A percentile compares a stretch with the other conserved stretches of the same genome.
Conservation (phyloP, 768 basidiomycete species). For the Phanerochaete sordida region DNA sequence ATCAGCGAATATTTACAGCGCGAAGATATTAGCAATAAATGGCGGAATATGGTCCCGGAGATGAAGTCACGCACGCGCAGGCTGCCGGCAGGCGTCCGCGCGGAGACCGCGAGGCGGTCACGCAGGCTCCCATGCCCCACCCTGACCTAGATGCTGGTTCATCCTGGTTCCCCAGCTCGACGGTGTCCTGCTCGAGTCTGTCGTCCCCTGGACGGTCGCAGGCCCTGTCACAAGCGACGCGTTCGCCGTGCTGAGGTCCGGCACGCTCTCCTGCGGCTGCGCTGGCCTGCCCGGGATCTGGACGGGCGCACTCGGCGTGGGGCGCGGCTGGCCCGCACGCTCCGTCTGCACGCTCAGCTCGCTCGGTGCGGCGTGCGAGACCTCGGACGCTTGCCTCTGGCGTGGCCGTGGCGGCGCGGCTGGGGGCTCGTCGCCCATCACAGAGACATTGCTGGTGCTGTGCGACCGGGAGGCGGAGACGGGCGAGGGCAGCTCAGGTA, state of each 20-base stretch:
- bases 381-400: slow-evolving; percentile 1
- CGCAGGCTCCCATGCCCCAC: slow-evolving; percentile 11
- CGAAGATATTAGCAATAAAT: neutral
- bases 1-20: neutral
- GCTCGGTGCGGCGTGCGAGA: slow-evolving; percentile 4
- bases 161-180: slow-evolving; percentile 46
- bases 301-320: slow-evolving; percentile 14
- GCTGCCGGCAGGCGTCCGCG: neutral
- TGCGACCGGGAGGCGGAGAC: neutral
- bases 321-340: slow-evolving; percentile 9
- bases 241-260: slow-evolving; percentile 67
- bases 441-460: slow-evolving; percentile 1
- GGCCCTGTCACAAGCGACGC: slow-evolving; percentile 68
- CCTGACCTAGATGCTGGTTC: slow-evolving; percentile 24
- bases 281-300: slow-evolving; percentile 23
- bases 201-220: slow-evolving; percentile 52
- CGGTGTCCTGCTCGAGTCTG: slow-evolving; percentile 45
- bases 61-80: neutral
- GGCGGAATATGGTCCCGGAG: neutral
- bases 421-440: slow-evolving; percentile 1
- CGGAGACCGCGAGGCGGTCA: slow-evolving; percentile 2
- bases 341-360: slow-evolving; percentile 14
- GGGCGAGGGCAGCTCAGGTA: slow-evolving; percentile 16
- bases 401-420: neutral
- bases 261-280: slow-evolving; percentile 32